phyloP scores from a whole-genome alignment of 495 filamentous ascomycete species.

The Neurospora discreta region DNA sequence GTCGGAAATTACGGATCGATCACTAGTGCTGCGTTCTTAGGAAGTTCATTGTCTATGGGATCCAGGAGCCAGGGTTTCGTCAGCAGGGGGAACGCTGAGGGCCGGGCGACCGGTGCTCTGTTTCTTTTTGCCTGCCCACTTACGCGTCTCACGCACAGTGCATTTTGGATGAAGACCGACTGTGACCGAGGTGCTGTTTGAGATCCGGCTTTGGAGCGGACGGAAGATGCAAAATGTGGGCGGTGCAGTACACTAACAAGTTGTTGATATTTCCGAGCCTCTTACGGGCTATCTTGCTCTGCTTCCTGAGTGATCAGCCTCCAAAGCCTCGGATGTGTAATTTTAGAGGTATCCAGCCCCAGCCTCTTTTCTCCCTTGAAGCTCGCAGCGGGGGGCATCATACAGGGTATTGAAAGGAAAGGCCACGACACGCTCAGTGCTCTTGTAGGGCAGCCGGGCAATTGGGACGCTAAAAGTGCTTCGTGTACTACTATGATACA shows the following conservation, averaged over 20 bases:
- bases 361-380: not conserved
- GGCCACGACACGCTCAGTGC: not conserved
- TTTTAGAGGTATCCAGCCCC: too few relatives aligned
- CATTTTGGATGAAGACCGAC: not conserved
- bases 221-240: not conserved
- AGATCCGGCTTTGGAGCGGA: not conserved
- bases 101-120: not conserved
- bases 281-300: not conserved
- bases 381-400: not conserved
- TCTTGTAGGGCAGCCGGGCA: not conserved
- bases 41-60: not conserved
- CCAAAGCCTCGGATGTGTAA: not conserved
- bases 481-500: not conserved
- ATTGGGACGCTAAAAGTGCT: not conserved
- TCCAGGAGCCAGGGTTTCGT: conserved; percentile 7
- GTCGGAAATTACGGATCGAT: too few relatives aligned
- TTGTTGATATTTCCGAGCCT: not conserved
- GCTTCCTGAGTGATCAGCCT: not conserved
- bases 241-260: not conserved
- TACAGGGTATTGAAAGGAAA: not conserved
- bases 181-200: not conserved
- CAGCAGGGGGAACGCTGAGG: conserved; percentile 4
- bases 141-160: not conserved
- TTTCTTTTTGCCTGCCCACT: not conserved
- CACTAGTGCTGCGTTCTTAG: not conserved